Base-by-base conservation (phyloP, 139 green algal species). In the Micractinium sp. region DNA sequence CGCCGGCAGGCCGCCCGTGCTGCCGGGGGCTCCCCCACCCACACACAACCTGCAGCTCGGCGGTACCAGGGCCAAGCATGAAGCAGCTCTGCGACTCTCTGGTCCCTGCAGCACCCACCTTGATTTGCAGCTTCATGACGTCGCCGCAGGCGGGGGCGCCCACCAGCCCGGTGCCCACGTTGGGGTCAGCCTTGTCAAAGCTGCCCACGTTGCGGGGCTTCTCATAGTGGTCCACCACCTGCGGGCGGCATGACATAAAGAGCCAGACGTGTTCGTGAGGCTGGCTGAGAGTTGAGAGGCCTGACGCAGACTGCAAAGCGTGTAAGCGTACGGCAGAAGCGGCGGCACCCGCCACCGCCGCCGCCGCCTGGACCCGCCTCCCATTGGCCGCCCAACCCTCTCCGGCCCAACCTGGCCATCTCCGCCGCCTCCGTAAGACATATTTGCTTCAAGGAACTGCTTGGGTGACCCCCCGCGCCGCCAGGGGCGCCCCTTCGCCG, bases 81-180 rank as follows among this genome's bases (percentile, higher is more conserved):
- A 56, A 16, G 47, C 47, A 56, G 47, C 47, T 9, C 47, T 56
- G 47, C 9, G 47, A 16, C 47, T 5, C 47, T 9, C 47, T 56
- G 47, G 47, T 9, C 5, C 47, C 7, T 56, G 47, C 47, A 56
- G 47, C 47, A 56, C 38, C 23, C 77, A 82, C 74, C 74, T 80
- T 80, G 74, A 99, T 99, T 91, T 99, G 98, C 82, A 99, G 95
- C 95, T 99, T 99, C 98, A 99, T 99, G 9, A 99, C 98, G 85
- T 99, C 98, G n/a, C 98, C 98, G 82, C 98, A 99, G 14, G 98
- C 98, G 25, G 96, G 96, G 0, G 96, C 96, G 33, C 96, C 96
- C 1, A 98, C 96, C 14, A 98, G 92, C 27, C 96, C 96, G 18
- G 96, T 98, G 60, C 95, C 95, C 0, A 99, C 98, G 89, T 97